These are phyloP conservation scores for Dujonia santamariae DNA, from an alignment of 1,139 yeast genomes.

Conservation along the genomic window DNA sequence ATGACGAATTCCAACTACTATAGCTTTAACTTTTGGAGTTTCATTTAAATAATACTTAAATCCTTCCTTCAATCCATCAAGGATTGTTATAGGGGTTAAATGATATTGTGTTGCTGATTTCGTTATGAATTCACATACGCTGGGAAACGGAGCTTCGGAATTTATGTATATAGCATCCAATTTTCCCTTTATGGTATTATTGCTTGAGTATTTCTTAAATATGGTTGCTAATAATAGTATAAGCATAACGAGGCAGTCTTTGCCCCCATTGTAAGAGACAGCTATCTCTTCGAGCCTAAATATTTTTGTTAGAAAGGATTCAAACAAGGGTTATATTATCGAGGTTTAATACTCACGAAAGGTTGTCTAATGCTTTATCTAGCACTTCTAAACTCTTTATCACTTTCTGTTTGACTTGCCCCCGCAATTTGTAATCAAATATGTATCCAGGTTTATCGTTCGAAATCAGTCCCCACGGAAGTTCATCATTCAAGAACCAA, in stretches of 20 bases:
- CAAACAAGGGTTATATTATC: not conserved
- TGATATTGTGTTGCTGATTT: slow-evolving; percentile 41
- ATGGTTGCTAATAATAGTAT: slow-evolving; percentile 61
- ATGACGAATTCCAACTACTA: slow-evolving; percentile 78
- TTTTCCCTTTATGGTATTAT: slow-evolving; percentile 34
- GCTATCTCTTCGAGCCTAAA: slow-evolving; percentile 54
- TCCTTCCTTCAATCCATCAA: slow-evolving; percentile 59
- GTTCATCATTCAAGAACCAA: slow-evolving; percentile 27
- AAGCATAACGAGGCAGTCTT: slow-evolving; percentile 84
- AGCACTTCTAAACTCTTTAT: slow-evolving; percentile 28
- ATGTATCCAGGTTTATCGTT: slow-evolving; percentile 17
- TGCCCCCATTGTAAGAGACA: slow-evolving; percentile 85
- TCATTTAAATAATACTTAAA: slow-evolving; percentile 52
- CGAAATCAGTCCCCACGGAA: slow-evolving; percentile 27
- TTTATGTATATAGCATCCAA: slow-evolving; percentile 67
- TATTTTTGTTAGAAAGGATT: slow-evolving; percentile 17
- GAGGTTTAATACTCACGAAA: slow-evolving; percentile 28
- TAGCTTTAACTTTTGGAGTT: slow-evolving; percentile 52
- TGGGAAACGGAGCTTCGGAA: slow-evolving; percentile 63
- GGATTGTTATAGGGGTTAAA: slow-evolving; percentile 43
- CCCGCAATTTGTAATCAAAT: slow-evolving; percentile 21
- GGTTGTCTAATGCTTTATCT: slow-evolving; percentile 27
- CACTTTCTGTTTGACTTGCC: slow-evolving; percentile 29
- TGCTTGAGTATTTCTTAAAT: slow-evolving; percentile 25
- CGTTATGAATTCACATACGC: slow-evolving; percentile 48